Conservation (phyloP, 495 filamentous ascomycete species). For the Elasticomyces elasticus region DNA sequence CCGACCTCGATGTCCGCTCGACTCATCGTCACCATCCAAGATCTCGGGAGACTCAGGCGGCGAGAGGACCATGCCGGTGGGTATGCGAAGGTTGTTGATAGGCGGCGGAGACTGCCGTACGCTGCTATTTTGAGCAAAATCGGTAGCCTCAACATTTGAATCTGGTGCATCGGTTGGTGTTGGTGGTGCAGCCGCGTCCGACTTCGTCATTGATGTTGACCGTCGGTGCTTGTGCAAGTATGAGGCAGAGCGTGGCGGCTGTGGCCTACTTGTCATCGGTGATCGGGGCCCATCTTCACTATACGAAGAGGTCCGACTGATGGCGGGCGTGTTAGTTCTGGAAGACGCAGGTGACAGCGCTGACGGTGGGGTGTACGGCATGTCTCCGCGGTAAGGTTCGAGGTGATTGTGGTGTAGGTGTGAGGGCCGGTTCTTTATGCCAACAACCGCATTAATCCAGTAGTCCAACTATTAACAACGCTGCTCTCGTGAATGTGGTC, state of each 20-base stretch:
- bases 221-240: conserved; percentile 61
- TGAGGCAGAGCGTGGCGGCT: conserved; percentile 66
- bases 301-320: conserved; percentile 48
- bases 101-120: conserved; percentile 74
- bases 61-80: conserved; percentile 70
- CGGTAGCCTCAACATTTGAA: conserved; percentile 19
- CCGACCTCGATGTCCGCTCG: conserved; percentile 37
- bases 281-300: conserved; percentile 21
- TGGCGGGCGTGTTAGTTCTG: conserved; percentile 50
- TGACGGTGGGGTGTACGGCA: conserved; percentile 91
- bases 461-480: conserved; percentile 4
- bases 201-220: conserved; percentile 46
- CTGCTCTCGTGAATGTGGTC: neutral
- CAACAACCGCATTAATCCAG: conserved; percentile 10
- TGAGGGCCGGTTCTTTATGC: conserved; percentile 3
- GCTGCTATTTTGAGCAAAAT: conserved; percentile 30
- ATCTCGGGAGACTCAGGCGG: conserved; percentile 72
- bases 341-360: conserved; percentile 71
- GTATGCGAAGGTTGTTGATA: conserved; percentile 58
- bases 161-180: conserved; percentile 33
- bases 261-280: conserved; percentile 34
- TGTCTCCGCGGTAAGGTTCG: conserved; percentile 32
- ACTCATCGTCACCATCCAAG: conserved; percentile 68
- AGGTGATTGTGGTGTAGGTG: conserved; percentile 3
- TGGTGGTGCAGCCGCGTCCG: conserved; percentile 11